These are phyloP conservation scores for Aspergillus saccharolyticus DNA, from an alignment of 495 filamentous ascomycete genomes.

Conservation along the genomic window DNA sequence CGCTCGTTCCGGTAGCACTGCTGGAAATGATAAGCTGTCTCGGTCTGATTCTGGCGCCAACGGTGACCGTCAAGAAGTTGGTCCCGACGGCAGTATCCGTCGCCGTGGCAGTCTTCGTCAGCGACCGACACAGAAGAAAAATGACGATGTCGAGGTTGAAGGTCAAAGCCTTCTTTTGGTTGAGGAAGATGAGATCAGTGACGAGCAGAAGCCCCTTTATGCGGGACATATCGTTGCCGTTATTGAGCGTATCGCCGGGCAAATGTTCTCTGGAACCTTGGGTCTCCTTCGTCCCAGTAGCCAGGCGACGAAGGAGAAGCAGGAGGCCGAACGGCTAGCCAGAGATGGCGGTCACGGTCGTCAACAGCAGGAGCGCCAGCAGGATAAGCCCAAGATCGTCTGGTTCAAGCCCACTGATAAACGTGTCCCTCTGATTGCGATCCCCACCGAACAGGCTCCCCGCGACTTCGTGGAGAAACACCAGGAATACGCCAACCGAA, in stretches of 20 bases:
- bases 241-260: constrained; percentile 91
- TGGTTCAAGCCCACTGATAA: constrained; percentile 99
- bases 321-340: constrained; percentile 90
- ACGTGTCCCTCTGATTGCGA: constrained; percentile 94
- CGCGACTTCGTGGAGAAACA: constrained; percentile 98
- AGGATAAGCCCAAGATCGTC: constrained; percentile 98
- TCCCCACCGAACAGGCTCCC: constrained; percentile 95
- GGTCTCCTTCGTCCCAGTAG: constrained; percentile 92
- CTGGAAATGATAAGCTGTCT: constrained; percentile 62
- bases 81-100: constrained; percentile 73
- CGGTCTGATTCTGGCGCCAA: constrained; percentile 60
- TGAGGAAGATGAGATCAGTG: constrained; percentile 97
- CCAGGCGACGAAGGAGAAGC: constrained; percentile 99
- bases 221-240: constrained; percentile 96
- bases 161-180: constrained; percentile 94
- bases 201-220: constrained; percentile 95
- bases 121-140: constrained; percentile 98
- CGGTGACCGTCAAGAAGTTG: constrained; percentile 57
- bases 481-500: constrained; percentile 92
- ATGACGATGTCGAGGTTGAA: constrained; percentile 98
- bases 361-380: constrained; percentile 74
- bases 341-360: constrained; percentile 77
- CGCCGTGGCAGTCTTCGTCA: constrained; percentile 91
- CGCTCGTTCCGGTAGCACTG: constrained; percentile 67
- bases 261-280: constrained; percentile 98